phyloP scores from a whole-genome alignment of 129 eudicot genomes.

The Oenanthe sinensis region DNA sequence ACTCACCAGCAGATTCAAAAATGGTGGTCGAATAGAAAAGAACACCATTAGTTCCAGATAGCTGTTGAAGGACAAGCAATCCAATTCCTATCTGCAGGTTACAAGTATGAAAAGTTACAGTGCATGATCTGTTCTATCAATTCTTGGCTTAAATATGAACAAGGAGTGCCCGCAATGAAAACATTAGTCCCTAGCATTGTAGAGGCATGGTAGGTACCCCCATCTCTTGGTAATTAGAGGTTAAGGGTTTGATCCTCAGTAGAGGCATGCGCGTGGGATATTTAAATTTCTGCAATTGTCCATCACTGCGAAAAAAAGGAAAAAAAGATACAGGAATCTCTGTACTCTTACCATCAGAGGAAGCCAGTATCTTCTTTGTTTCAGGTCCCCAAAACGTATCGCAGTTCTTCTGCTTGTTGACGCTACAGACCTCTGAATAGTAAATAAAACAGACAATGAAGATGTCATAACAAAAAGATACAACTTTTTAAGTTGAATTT shows the following conservation, averaged over 20 bases:
- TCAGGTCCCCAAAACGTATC: constrained; percentile 14
- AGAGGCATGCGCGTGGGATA: not conserved
- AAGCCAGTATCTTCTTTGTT: constrained; percentile 81
- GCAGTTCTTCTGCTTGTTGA: constrained; percentile 19
- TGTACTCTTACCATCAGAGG: constrained; percentile 62
- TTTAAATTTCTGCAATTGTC: not conserved
- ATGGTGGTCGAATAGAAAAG: constrained; percentile 77
- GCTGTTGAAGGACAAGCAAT: constrained; percentile 68
- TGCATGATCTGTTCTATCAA: not conserved
- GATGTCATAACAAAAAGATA: not conserved
- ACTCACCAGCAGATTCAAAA: constrained; percentile 73
- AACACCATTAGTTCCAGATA: constrained; percentile 74
- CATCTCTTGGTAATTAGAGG: not conserved
- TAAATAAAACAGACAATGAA: not conserved
- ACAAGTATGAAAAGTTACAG: constrained; percentile 5
- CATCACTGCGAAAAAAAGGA: not conserved
- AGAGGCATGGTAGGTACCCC: not conserved
- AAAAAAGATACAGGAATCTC: not conserved
- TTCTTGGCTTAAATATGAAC: not conserved
- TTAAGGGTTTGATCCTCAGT: not conserved
- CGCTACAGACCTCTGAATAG: constrained; percentile 17
- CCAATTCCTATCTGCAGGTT: constrained; percentile 82
- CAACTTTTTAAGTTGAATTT: not conserved
- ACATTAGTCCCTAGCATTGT: not conserved
- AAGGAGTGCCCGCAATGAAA: not conserved